Base-by-base conservation (phyloP, 495 filamentous ascomycete species). In the Sporormia fimetaria region DNA sequence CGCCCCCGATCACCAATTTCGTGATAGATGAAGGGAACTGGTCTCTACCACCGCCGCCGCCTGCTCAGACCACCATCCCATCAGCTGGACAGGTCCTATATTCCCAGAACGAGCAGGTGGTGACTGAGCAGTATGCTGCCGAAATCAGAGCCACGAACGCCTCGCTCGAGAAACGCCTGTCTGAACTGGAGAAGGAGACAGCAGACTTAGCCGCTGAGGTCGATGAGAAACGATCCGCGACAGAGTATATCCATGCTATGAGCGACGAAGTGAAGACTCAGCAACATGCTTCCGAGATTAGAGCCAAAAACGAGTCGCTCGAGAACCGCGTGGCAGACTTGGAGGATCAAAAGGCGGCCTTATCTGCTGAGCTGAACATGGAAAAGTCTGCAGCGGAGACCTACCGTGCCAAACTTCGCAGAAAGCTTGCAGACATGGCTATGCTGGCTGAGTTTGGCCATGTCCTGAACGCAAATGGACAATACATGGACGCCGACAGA, bases 11-110 rank as follows among this genome's bases (percentile, higher is more conserved):
- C 17, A 27, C 28, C 2, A 16, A 11, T 17, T 46, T 50, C 33
- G 40, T 47, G 11, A 38, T 48, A 35, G 51, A 42, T 24, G 47
- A 38, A 16, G 46, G 37, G 7, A 24, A 23, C 6, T 55, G 52
- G 52, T 24, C 29, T n/a, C 29, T 27, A 9, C 3, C 44, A 26
- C 40, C 49, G 21, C 33, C 35, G 12, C 31, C 32, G 1, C 35
- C 35, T 4, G 32, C 40, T 9, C 34, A 42, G 24, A 21, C 29
- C 9, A 28, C 1, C n/a, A n/a, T n/a, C n/a, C n/a, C n/a, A n/a
- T n/a, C n/a, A 5, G 15, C 12, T 18, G 46, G 11, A 22, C 39
- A 34, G 39, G 40, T 11, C 22, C 20, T 22, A 20, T 40, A 44
- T 25, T 7, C 40, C 28, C 35, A 46, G 12, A 33, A 10, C 12